phyloP scores from a whole-genome alignment of 148 eudicot species.

The Euryodendron excelsum region DNA sequence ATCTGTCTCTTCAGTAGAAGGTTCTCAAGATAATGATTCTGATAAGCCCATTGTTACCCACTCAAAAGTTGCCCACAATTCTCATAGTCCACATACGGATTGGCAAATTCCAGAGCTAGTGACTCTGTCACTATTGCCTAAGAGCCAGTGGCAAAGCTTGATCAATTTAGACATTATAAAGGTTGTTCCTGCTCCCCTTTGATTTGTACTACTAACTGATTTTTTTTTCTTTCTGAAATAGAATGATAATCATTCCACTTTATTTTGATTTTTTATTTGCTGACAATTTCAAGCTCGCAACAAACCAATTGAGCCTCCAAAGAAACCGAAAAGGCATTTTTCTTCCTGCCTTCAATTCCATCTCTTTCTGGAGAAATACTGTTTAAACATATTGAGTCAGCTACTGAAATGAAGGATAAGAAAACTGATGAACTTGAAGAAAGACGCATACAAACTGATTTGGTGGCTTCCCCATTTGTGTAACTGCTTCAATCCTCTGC shows the following conservation, averaged over 20 bases:
- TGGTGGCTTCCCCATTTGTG: constrained; percentile 53
- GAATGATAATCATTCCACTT: not conserved
- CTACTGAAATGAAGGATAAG: constrained; percentile 41
- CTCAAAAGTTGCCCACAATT: constrained; percentile 27
- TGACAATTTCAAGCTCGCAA: constrained; percentile 62
- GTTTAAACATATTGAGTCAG: no score
- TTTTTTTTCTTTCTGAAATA: not conserved
- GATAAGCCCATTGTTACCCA: constrained; percentile 27
- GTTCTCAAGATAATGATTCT: constrained; percentile 33
- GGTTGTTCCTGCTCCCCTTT: constrained; percentile 34
- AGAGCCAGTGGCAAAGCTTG: constrained; percentile 99
- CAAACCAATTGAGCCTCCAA: constrained; percentile 95
- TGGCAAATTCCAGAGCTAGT: constrained; percentile 87
- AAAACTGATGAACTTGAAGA: constrained; percentile 23
- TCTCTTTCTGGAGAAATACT: constrained; percentile 83
- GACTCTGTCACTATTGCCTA: constrained; percentile 86
- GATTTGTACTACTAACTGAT: not conserved
- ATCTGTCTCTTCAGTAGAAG: constrained; percentile 58
- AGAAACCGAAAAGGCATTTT: constrained; percentile 90
- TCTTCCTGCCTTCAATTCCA: constrained; percentile 88
- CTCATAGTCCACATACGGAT: constrained; percentile 27
- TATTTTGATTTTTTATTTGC: not conserved
- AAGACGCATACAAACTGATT: constrained; percentile 24
- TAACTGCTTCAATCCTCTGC: constrained; percentile 62
- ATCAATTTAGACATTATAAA: constrained; percentile 90